Evolutionary conservation across 345 rosid species (phyloP).

Genomic region (Moringa oleifera): DNA sequence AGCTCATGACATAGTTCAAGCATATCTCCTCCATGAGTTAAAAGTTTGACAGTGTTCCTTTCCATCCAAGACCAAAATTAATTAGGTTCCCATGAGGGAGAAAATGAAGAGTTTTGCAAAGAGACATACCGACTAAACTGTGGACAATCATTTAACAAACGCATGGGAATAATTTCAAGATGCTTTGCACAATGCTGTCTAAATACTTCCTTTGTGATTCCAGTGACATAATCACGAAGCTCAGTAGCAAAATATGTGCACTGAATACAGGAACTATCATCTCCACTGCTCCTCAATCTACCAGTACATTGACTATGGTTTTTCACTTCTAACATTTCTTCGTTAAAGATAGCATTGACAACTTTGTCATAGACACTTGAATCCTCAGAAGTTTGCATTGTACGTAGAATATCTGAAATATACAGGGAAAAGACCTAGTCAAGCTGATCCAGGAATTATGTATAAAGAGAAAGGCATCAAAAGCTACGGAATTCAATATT

Average conservation of each 20-base stretch:
- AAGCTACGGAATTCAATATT: slow-evolving; percentile 1
- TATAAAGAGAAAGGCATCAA: no score
- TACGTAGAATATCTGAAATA: slow-evolving; percentile 64
- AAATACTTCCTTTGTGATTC: slow-evolving; percentile 73
- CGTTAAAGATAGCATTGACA: slow-evolving; percentile 75
- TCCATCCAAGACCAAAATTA: slow-evolving; percentile 22
- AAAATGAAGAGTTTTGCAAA: slow-evolving; percentile 7
- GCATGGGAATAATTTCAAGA: slow-evolving; percentile 67
- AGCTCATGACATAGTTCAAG: slow-evolving; percentile 90
- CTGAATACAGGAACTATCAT: slow-evolving; percentile 42
- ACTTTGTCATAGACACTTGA: slow-evolving; percentile 81
- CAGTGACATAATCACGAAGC: slow-evolving; percentile 74
- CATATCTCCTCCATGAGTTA: slow-evolving; percentile 87
- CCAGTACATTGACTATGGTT: slow-evolving; percentile 39
- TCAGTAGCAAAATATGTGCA: slow-evolving; percentile 62
- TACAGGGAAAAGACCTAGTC: slow-evolving; percentile 20
- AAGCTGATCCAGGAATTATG: slow-evolving; percentile 8
- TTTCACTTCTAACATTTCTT: slow-evolving; percentile 51
- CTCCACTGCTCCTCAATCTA: slow-evolving; percentile 30
- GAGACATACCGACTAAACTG: slow-evolving; percentile 53
- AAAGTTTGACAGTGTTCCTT: slow-evolving; percentile 88
- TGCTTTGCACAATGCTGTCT: slow-evolving; percentile 82
- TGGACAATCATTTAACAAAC: slow-evolving; percentile 55
- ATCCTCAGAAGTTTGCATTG: slow-evolving; percentile 88
- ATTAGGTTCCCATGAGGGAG: slow-evolving; percentile 14